phyloP scores from a whole-genome alignment of 257 asterid species.

The Solanum megistacrolobum region DNA sequence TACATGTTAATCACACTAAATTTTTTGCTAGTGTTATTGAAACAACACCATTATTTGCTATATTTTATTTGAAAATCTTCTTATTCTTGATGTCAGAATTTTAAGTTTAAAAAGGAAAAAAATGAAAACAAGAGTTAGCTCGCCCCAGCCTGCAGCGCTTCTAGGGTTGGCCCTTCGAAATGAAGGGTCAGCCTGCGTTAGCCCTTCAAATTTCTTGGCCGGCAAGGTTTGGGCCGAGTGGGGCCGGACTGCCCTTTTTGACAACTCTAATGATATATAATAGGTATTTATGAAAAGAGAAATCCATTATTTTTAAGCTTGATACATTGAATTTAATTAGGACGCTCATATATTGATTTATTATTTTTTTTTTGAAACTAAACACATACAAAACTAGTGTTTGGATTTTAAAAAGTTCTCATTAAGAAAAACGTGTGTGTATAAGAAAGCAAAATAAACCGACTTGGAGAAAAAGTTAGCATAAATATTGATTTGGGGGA shows the following conservation, averaged over 20 bases:
- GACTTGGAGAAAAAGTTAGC: background rate
- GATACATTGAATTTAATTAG: background rate
- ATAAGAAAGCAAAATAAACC: background rate
- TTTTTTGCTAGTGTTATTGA: background rate
- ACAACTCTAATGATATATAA: too few species aligned
- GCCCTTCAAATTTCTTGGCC: background rate
- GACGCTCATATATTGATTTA: background rate
- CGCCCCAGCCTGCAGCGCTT: fast-evolving
- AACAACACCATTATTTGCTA: background rate
- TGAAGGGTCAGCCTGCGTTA: background rate
- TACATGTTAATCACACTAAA: background rate
- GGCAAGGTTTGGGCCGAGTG: background rate
- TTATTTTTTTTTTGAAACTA: background rate
- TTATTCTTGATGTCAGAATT: background rate
- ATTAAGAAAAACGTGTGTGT: background rate
- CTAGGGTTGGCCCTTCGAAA: background rate
- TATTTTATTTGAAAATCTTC: background rate
- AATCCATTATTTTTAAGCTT: too few species aligned
- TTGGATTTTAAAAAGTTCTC: background rate
- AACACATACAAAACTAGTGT: background rate
- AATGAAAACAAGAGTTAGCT: too few species aligned
- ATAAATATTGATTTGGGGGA: background rate
- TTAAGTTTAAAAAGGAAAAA: too few species aligned
- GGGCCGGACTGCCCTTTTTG: background rate
- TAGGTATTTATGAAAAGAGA: background rate